These are phyloP conservation scores for Aurifilum marmelostoma DNA, from an alignment of 2,329 filamentous ascomycete species.

Conservation along the genomic window DNA sequence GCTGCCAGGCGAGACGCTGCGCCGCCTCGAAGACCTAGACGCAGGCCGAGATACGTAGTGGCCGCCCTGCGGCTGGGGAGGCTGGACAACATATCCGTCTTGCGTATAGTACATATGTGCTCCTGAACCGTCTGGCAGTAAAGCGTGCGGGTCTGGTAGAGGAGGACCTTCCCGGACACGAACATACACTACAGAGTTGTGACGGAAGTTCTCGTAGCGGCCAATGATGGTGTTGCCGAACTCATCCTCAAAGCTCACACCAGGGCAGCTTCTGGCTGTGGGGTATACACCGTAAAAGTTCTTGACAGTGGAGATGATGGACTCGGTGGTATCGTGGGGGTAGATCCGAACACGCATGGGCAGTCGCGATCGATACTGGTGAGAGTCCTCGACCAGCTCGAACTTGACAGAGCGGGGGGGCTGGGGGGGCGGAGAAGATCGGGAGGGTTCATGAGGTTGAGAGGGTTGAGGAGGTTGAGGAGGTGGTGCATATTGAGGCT, in stretches of 20 bases:
- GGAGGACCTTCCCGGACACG: slow-evolving; percentile 72
- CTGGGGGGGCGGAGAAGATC: too few species aligned
- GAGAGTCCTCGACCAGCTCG: slow-evolving; percentile 72
- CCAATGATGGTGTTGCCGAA: slow-evolving; percentile 90
- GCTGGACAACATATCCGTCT: slow-evolving; percentile 51
- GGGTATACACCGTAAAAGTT: slow-evolving; percentile 98
- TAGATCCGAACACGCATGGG: slow-evolving; percentile 91
- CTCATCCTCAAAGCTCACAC: slow-evolving; percentile 94
- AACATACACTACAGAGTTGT: slow-evolving; percentile 93
- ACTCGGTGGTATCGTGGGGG: slow-evolving; percentile 94
- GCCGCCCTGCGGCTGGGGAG: slow-evolving; percentile 56
- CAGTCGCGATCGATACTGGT: slow-evolving; percentile 72
- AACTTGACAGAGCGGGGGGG: slow-evolving; percentile 80
- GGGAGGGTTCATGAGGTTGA: too few species aligned
- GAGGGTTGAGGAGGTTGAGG: too few species aligned
- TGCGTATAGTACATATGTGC: slow-evolving; percentile 62
- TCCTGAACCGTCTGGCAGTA: slow-evolving; percentile 56
- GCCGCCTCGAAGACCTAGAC: slow-evolving; percentile 72
- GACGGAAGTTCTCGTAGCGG: slow-evolving; percentile 90
- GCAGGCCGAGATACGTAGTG: slow-evolving; percentile 67
- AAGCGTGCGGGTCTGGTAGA: slow-evolving; percentile 51
- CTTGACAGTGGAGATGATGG: slow-evolving; percentile 97
- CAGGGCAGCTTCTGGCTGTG: slow-evolving; percentile 67
- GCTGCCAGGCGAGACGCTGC: slow-evolving; percentile 75
- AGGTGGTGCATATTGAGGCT: slow-evolving; percentile 46